phyloP scores from a whole-genome alignment of 2,329 filamentous ascomycete genomes.

The Ceratocystis destructans region DNA sequence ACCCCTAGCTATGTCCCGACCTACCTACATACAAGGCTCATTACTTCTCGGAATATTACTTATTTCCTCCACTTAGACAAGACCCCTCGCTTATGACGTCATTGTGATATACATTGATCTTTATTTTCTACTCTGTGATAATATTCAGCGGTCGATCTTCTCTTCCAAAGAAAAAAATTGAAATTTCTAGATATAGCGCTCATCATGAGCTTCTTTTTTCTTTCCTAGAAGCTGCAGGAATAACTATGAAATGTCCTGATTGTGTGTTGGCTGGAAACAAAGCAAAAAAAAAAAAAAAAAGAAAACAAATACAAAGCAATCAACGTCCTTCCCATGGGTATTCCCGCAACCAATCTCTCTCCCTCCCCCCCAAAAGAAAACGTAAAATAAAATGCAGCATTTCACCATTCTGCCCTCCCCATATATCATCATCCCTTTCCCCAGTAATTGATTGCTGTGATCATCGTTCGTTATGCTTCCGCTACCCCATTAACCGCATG shows the following conservation, averaged over 20 bases:
- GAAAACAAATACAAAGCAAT: neutral
- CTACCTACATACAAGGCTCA: neutral
- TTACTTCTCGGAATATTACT: neutral
- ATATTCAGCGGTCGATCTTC: neutral
- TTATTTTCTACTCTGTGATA: neutral
- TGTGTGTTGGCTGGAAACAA: neutral
- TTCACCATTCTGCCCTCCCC: neutral
- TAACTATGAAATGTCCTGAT: neutral
- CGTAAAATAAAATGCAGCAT: neutral
- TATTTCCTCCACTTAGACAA: neutral
- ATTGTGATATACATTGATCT: neutral
- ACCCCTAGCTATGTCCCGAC: neutral
- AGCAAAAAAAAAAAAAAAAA: neutral
- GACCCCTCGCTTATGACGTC: neutral
- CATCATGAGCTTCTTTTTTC: neutral
- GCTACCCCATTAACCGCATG: neutral
- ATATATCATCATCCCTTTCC: neutral
- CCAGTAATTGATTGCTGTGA: neutral
- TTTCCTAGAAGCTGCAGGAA: neutral
- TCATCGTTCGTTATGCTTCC: neutral
- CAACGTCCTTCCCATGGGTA: conserved; percentile 1
- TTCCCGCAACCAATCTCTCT: neutral
- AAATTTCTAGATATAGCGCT: neutral
- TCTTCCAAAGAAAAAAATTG: neutral
- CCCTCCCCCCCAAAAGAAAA: neutral